Percentiles rank a stretch among this genome's conserved stretches.
Conservation (phyloP, 2,329 filamentous ascomycete species). For the Sphaerulina musiva region DNA sequence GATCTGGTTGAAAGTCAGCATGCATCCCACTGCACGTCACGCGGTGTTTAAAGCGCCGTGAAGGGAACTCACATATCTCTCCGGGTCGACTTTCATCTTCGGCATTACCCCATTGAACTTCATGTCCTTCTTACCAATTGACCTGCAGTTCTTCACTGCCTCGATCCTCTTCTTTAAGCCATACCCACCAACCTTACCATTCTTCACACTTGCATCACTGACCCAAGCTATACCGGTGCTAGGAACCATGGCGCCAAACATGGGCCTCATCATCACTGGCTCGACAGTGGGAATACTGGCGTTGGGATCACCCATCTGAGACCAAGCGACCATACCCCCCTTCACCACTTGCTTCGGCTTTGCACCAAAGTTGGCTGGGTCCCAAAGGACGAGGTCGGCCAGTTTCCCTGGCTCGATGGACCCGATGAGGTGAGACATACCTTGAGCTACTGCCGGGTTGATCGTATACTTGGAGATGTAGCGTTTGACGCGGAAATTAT, state of each 20-base stretch:
- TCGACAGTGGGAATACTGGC: slow-evolving; percentile 76
- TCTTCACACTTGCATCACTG: slow-evolving; percentile 61
- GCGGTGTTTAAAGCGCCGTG: neutral
- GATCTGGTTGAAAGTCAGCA: slow-evolving; percentile 36
- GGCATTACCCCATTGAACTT: slow-evolving; percentile 79
- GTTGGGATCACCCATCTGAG: slow-evolving; percentile 64
- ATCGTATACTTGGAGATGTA: slow-evolving; percentile 96
- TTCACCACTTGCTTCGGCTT: slow-evolving; percentile 80
- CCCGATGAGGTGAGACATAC: slow-evolving; percentile 79
- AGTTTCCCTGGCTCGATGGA: slow-evolving; percentile 84
- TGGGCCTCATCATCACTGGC: slow-evolving; percentile 73
- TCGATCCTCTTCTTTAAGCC: slow-evolving; percentile 72
- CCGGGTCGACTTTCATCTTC: slow-evolving; percentile 84
- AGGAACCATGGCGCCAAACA: slow-evolving; percentile 68
- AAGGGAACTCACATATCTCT: slow-evolving; percentile 60
- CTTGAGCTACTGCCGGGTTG: slow-evolving; percentile 86
- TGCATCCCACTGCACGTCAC: neutral
- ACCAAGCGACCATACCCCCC: slow-evolving; percentile 75
- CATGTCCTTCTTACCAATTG: slow-evolving; percentile 78
- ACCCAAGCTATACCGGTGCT: slow-evolving; percentile 71
- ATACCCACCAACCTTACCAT: slow-evolving; percentile 63
- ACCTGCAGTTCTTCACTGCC: slow-evolving; percentile 68
- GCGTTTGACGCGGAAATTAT: slow-evolving; percentile 87
- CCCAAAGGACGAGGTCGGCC: slow-evolving; percentile 85
- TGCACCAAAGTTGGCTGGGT: slow-evolving; percentile 74